Evolutionary conservation across 192 early-diverging fungal species (phyloP).

Genomic region (Coemansia sp.): DNA sequence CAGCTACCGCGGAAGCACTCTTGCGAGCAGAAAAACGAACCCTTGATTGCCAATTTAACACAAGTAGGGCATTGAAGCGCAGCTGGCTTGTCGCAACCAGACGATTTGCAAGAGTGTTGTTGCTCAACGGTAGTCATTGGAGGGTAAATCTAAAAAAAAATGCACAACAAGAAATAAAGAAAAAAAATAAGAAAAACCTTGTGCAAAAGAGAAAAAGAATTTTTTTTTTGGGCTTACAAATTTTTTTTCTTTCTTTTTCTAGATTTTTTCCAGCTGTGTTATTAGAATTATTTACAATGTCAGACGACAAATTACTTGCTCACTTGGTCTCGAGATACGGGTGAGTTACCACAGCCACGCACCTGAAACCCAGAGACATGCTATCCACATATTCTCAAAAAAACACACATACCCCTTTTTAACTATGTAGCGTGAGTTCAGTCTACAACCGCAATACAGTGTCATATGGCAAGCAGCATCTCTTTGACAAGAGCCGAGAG

Average conservation of each 20-base stretch:
- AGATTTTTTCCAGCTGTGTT: not conserved
- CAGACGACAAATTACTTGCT: slow-evolving; percentile 11
- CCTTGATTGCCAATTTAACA: slow-evolving; percentile 64
- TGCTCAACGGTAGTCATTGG: slow-evolving; percentile 17
- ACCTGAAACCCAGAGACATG: not conserved
- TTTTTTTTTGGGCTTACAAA: not conserved
- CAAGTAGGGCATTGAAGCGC: slow-evolving; percentile 83
- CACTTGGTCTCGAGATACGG: slow-evolving; percentile 23
- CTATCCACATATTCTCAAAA: not conserved
- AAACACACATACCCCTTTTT: no score
- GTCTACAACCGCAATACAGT: slow-evolving; percentile 79
- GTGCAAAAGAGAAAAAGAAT: slow-evolving; percentile 4
- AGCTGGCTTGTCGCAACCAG: slow-evolving; percentile 68
- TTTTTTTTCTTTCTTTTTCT: not conserved
- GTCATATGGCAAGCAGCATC: slow-evolving; percentile 78
- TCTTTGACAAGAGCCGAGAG: slow-evolving; percentile 77
- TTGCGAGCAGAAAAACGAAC: slow-evolving; percentile 81
- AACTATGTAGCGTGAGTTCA: slow-evolving; percentile 74
- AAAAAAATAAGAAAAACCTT: slow-evolving; percentile 6
- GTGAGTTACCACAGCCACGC: slow-evolving; percentile 1
- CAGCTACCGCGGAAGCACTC: slow-evolving; percentile 77
- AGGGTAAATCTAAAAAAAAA: slow-evolving; percentile 5
- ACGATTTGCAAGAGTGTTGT: slow-evolving; percentile 47
- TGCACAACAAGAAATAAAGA: not conserved
- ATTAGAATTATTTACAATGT: slow-evolving; percentile 11